Base-by-base conservation (phyloP, 805 yeast species). In the Wickerhamiella nectarea region DNA sequence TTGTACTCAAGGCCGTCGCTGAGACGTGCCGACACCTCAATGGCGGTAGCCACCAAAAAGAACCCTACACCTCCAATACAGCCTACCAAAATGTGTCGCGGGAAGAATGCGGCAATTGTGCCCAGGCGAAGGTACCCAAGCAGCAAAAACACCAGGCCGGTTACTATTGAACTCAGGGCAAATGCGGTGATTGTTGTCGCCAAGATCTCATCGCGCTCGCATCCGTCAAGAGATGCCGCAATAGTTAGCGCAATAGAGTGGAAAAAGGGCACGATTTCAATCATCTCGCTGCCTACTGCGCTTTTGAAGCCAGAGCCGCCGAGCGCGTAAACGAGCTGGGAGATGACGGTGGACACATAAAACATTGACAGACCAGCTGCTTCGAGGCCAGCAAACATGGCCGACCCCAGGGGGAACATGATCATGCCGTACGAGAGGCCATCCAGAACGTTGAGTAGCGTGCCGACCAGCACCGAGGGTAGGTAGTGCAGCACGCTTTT, bases 1-100 rank as follows among this genome's bases (percentile, higher is more conserved):
- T 76, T 70, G 57, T 84, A 87, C 41, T 69, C 70, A 35, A 89
- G 60, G 2, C 84, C 78, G 3, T 83, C 82, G 39, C 83, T 82
- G 25, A 83, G 61, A 46, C 94, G 68, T 0, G 95, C 78, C n/a
- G 84, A 72, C 1, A 91, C 95, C 56, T 89, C 96, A 22, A 91
- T 63, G 1, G 95, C 98, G 0, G 98, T 91, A 1, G 83, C 78
- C 1, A 86, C 66, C 40, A 91, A 67, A 61, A 91, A 91, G 63
- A 83, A 87, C 6, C 98, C 98, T 39, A 91, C 98, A 56, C 98
- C 98, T 33, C 98, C 98, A 53, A 91, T 87, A 59, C 97, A 91
- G 1, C 98, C 98, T 29, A 91, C 91, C 22, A 91, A 69, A 45
- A 91, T 89, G 61, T 91, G 98, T 48, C 96, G 70, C 1, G 98